Evolutionary conservation across 1,139 yeast species (phyloP).

Genomic region (Kodamaea plutei): DNA sequence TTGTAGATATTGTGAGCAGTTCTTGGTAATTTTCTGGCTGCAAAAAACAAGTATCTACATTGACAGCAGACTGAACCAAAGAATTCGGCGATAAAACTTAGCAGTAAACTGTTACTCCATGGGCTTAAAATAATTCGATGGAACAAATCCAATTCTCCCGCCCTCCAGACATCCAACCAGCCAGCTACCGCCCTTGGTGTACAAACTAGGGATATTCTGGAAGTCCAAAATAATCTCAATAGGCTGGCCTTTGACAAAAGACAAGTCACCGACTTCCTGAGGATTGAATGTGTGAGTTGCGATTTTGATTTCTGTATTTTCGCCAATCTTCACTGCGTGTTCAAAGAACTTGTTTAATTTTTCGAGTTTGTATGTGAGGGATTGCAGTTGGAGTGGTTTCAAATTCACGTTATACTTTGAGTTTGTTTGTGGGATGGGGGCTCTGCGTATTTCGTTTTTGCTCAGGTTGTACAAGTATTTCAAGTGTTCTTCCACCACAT

Average conservation of each 20-base stretch:
- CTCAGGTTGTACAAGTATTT: constrained; percentile 30
- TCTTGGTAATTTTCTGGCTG: too few species aligned
- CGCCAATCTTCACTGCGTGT: constrained; percentile 9
- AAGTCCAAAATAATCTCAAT: constrained; percentile 35
- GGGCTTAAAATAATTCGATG: constrained; percentile 15
- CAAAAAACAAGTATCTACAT: too few species aligned
- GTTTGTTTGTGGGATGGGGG: constrained; percentile 24
- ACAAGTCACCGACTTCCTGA: constrained; percentile 36
- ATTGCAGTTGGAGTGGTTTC: constrained; percentile 10
- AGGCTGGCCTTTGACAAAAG: constrained; percentile 33
- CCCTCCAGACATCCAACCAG: constrained; percentile 25
- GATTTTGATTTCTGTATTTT: constrained; percentile 10
- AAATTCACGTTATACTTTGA: constrained; percentile 9
- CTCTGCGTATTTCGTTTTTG: constrained; percentile 31
- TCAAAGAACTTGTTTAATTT: constrained; percentile 24
- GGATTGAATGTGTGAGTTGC: constrained; percentile 34
- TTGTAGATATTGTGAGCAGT: too few species aligned
- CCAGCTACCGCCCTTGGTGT: constrained; percentile 28
- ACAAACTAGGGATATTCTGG: constrained; percentile 23
- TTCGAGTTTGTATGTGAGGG: constrained; percentile 26
- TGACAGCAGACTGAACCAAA: too few species aligned
- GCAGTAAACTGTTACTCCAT: too few species aligned
- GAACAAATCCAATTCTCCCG: constrained; percentile 39
- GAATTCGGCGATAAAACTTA: too few species aligned
- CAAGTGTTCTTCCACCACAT: constrained; percentile 20